Evolutionary conservation across 2,329 filamentous ascomycete species (phyloP), one percentile per base, ranked within the genome.

Genomic region (Fusarium redolens): DNA sequence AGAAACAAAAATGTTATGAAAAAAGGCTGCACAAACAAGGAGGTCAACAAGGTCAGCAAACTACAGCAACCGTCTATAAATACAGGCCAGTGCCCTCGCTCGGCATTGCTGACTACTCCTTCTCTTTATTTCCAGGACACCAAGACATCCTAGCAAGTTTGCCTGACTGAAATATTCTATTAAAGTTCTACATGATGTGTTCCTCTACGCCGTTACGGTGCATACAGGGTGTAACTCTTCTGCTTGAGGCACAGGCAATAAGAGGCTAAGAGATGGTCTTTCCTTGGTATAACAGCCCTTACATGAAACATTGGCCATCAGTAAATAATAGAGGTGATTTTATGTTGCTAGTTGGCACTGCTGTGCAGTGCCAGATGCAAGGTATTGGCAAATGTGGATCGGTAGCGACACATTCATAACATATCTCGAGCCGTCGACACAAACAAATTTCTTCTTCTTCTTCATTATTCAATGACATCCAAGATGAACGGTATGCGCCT

Each of bases 291-390:
- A 5, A 7, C 5, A 33, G 22, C 11, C 4, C 4, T 7, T 17
- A 18, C 47, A 33, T 22, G 15, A 50, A 2, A 7, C 10, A 17
- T 31, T 5, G 3, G 14, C 7, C 11, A 7, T 2, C 3, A 0
- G 15, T 33, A 18, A 22, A 33, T 8, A 1, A 22, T 33, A 18
- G 30, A 30, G 18, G 3, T 30, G 0, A 9, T 5, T 18, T 50
- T 33, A n/a, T 12, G 10, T 18, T 33, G 12, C 3, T 1, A 50
- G 15, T 5, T 17, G 35, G 35, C 13, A 18, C 17, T 37, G 13
- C 17, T n/a, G n/a, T n/a, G 35, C 17, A 37, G 9, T 18, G 35
- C 10, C 35, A 13, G 14, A 17, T 37, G 15, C 9, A 28, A 7
- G 18, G 35, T 9, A 37, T 2, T 37, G 35, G 15, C 35, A 13